phyloP scores from a whole-genome alignment of 768 basidiomycete species.

The Termitomyces heimii region DNA sequence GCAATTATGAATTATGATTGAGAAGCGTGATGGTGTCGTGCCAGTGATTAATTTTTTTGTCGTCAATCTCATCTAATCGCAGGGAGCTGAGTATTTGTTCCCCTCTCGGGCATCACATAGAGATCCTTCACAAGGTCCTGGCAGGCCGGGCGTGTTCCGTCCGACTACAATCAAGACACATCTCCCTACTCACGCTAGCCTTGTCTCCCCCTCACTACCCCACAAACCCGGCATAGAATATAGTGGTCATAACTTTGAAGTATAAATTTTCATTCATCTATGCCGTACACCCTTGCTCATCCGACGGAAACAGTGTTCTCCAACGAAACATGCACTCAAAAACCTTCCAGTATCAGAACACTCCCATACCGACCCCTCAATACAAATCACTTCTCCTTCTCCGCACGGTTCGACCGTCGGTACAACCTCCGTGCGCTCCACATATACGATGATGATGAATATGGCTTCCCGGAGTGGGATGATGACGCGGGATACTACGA shows the following conservation, averaged over 20 bases:
- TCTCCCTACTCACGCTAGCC: background rate
- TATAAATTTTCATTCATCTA: background rate
- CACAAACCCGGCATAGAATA: background rate
- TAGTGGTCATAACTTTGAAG: conserved; percentile 1
- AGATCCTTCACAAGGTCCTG: background rate
- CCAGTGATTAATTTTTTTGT: background rate
- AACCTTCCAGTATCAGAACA: background rate
- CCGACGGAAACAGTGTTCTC: background rate
- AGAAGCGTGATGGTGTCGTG: background rate
- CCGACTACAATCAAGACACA: background rate
- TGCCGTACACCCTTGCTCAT: background rate
- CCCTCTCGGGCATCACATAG: background rate
- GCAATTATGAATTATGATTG: background rate
- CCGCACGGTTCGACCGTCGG: background rate
- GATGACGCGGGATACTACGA: background rate
- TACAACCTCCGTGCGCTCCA: conserved; percentile 6
- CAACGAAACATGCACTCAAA: conserved; percentile 5
- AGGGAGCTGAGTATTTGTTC: background rate
- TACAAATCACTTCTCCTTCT: background rate
- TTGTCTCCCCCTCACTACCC: background rate
- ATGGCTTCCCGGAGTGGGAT: conserved; percentile 1
- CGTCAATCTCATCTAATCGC: conserved; percentile 8
- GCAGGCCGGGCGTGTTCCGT: conserved; percentile 3
- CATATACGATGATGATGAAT: conserved; percentile 1
- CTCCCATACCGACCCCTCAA: conserved; percentile 2